Evolutionary conservation across 2,329 filamentous ascomycete genomes (phyloP).

Genomic region (Coniochaeta sp.): DNA sequence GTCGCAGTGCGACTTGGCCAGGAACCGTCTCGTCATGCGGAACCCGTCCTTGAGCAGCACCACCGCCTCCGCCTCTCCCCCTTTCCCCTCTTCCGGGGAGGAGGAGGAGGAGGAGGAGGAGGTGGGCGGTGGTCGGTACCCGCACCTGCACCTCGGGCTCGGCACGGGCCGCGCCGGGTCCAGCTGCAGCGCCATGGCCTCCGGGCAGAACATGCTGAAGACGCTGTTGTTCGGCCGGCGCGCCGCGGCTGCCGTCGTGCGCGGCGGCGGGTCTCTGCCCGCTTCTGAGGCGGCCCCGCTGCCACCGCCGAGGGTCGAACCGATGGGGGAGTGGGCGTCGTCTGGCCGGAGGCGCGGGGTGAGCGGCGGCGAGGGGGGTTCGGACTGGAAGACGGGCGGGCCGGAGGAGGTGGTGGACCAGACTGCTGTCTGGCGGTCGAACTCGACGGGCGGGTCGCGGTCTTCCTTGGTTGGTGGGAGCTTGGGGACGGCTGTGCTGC

Average conservation of each 20-base stretch:
- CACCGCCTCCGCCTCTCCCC: conserved; percentile 8
- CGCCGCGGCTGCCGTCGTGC: too few species aligned
- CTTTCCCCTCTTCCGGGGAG: too few species aligned
- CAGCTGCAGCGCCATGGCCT: conserved; percentile 31
- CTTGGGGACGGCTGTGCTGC: too few species aligned
- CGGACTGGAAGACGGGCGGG: conserved; percentile 16
- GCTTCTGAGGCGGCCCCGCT: background rate
- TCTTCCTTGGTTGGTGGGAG: conserved; percentile 1
- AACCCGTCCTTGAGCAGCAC: conserved; percentile 29
- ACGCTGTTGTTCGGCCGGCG: conserved; percentile 27
- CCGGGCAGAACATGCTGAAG: conserved; percentile 30
- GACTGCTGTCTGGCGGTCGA: conserved; percentile 15
- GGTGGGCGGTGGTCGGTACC: conserved; percentile 22
- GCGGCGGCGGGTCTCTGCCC: conserved; percentile 3
- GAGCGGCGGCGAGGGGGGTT: conserved; percentile 16
- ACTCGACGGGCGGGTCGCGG: conserved; percentile 7
- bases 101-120: too few species aligned
- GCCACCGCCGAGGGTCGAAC: background rate
- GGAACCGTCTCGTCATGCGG: conserved; percentile 27
- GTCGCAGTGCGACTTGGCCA: conserved; percentile 31
- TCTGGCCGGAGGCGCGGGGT: conserved; percentile 6
- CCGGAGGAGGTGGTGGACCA: conserved; percentile 16
- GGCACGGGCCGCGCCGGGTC: conserved; percentile 21
- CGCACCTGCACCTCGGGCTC: conserved; percentile 21
- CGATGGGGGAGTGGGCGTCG: conserved; percentile 3